These are phyloP conservation scores for Withania somnifera DNA, from an alignment of 305 asterid species.

Conservation along the genomic window DNA sequence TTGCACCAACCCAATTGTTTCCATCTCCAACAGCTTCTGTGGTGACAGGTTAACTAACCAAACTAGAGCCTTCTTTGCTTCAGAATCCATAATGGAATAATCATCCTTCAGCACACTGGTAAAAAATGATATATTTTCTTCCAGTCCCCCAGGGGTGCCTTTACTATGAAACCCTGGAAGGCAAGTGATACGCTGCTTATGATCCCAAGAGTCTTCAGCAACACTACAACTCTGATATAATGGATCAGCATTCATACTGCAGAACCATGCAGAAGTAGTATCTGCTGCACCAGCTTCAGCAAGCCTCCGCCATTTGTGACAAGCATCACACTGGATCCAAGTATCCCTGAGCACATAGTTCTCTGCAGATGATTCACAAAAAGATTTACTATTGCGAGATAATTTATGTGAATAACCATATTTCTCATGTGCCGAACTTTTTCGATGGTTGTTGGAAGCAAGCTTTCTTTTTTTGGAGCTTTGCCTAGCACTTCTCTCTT, in stretches of 20 bases:
- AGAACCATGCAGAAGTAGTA: constrained; percentile 73
- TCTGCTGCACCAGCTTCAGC: constrained; percentile 29
- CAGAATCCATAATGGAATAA: constrained; percentile 37
- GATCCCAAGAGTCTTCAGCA: constrained; percentile 84
- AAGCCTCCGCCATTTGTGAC: constrained; percentile 94
- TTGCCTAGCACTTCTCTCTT: constrained; percentile 7
- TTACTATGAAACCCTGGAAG: constrained; percentile 71
- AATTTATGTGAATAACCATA: constrained; percentile 21
- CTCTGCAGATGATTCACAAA: constrained; percentile 20
- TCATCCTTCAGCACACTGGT: constrained; percentile 69
- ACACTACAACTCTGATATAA: constrained; percentile 53
- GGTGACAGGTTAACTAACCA: constrained; percentile 90
- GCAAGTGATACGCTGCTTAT: constrained; percentile 45
- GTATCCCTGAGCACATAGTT: constrained; percentile 40
- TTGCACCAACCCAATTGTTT: constrained; percentile 61
- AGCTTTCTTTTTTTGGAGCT: constrained; percentile 31
- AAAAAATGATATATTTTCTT: constrained; percentile 68
- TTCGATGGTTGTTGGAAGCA: constrained; percentile 13
- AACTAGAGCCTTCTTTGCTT: constrained; percentile 66
- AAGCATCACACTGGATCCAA: constrained; percentile 97
- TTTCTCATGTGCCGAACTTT: constrained; percentile 12
- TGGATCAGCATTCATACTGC: constrained; percentile 80
- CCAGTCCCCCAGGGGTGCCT: constrained; percentile 56
- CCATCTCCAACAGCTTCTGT: constrained; percentile 69
- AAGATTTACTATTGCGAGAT: constrained; percentile 28